Conservation (phyloP, 2,329 filamentous ascomycete genomes). For the Fusarium pilosicola region DNA sequence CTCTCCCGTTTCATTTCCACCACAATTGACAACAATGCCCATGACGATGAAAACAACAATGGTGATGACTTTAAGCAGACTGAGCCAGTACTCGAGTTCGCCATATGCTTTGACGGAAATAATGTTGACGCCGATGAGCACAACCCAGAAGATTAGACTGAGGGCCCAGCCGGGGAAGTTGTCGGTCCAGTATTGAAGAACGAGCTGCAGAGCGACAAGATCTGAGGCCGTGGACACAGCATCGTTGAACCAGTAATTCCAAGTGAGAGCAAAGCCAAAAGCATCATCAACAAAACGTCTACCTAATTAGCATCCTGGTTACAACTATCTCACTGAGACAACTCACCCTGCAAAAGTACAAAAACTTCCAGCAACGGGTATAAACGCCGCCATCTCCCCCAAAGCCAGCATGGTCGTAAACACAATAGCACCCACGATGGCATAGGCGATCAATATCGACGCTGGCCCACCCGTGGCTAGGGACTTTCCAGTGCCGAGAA, state of each 20-base stretch:
- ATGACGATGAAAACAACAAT: slow-evolving; percentile 71
- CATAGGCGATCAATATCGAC: slow-evolving; percentile 66
- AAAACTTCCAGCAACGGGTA: slow-evolving; percentile 63
- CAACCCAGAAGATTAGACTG: slow-evolving; percentile 68
- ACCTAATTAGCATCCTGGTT: no score
- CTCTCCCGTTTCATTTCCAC: slow-evolving; percentile 61
- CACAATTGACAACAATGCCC: slow-evolving; percentile 63
- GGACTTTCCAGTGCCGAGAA: slow-evolving; percentile 70
- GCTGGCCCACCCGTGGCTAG: slow-evolving; percentile 69
- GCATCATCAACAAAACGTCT: slow-evolving; percentile 63
- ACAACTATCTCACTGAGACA: not conserved
- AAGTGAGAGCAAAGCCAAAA: slow-evolving; percentile 64
- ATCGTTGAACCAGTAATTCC: slow-evolving; percentile 75
- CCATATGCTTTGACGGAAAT: slow-evolving; percentile 50
- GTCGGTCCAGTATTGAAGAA: slow-evolving; percentile 70
- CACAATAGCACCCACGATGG: slow-evolving; percentile 66
- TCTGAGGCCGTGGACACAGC: slow-evolving; percentile 65
- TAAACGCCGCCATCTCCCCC: slow-evolving; percentile 69
- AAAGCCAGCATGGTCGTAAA: slow-evolving; percentile 68
- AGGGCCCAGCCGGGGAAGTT: slow-evolving; percentile 71
- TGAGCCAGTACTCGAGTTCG: slow-evolving; percentile 66
- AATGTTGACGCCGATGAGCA: slow-evolving; percentile 59
- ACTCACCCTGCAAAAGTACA: slow-evolving; percentile 58
- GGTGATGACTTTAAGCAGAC: slow-evolving; percentile 62
- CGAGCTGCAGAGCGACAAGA: slow-evolving; percentile 62